Percentiles rank a stretch among this genome's conserved stretches.
Evolutionary conservation across 805 yeast genomes (phyloP).

Genomic region (Barnettozyma wickerhamii): DNA sequence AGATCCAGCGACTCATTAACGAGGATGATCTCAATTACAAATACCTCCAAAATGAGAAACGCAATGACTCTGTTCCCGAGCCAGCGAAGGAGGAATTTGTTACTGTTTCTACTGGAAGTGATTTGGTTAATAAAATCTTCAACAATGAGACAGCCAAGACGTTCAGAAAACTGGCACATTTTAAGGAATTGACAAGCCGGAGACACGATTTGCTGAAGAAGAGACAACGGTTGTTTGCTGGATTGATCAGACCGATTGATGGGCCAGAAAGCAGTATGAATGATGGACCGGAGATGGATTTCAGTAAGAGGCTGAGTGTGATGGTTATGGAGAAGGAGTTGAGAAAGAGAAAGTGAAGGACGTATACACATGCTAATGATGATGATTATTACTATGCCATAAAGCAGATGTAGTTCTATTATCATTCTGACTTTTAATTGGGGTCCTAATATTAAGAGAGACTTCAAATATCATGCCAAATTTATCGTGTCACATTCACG

Average conservation of each 20-base stretch:
- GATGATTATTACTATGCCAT: background rate
- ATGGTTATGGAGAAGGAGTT: conserved; percentile 10
- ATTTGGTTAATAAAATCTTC: conserved; percentile 2
- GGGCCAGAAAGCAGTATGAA: background rate
- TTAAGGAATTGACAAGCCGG: background rate
- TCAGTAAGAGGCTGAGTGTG: conserved; percentile 9
- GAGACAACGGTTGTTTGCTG: conserved; percentile 7
- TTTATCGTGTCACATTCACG: too few relatives aligned
- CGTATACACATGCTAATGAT: too few relatives aligned
- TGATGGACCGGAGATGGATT: conserved; percentile 6
- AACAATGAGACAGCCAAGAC: conserved; percentile 6
- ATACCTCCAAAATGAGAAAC: conserved; percentile 1
- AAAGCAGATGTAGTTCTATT: too few relatives aligned
- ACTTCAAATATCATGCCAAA: too few relatives aligned
- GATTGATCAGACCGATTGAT: background rate
- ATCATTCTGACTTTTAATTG: too few relatives aligned
- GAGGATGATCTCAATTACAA: conserved; percentile 4
- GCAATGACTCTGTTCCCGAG: background rate
- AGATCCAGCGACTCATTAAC: conserved; percentile 2
- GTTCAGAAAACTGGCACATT: conserved; percentile 9
- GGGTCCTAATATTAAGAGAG: too few relatives aligned
- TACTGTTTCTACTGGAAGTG: conserved; percentile 1
- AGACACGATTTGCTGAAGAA: conserved; percentile 14
- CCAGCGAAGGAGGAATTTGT: background rate
- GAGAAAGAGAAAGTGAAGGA: background rate